Percentiles rank a stretch among this genome's conserved stretches.
phyloP scores from a whole-genome alignment of 768 basidiomycete species.

The Suillus clintonianus region DNA sequence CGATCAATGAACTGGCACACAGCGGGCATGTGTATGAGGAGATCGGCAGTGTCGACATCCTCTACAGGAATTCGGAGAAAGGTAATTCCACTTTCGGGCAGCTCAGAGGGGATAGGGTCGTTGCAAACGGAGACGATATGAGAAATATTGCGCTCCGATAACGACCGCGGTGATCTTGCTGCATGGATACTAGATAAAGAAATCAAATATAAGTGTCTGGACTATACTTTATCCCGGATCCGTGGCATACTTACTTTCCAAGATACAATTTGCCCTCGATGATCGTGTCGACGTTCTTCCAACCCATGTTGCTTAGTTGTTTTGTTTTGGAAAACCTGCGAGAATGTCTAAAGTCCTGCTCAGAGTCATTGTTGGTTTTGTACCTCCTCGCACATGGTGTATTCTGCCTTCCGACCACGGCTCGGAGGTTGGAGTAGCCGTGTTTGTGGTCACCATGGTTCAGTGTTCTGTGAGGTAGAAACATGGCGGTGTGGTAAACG shows the following conservation, averaged over 20 bases:
- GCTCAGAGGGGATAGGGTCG: conserved; percentile 71
- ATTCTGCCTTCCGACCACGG: conserved; percentile 20
- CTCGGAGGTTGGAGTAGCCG: conserved; percentile 35
- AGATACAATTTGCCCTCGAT: conserved; percentile 67
- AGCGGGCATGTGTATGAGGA: conserved; percentile 64
- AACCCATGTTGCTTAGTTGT: conserved; percentile 36
- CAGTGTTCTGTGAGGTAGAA: conserved; percentile 17
- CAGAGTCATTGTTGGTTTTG: conserved; percentile 35
- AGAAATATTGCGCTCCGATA: conserved; percentile 74
- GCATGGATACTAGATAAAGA: conserved; percentile 56
- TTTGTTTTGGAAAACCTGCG: conserved; percentile 28
- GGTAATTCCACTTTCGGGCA: conserved; percentile 65
- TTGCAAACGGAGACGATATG: conserved; percentile 79
- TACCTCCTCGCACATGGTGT: conserved; percentile 26
- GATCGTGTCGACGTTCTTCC: conserved; percentile 70
- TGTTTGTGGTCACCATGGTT: conserved; percentile 16
- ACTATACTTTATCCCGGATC: conserved; percentile 14
- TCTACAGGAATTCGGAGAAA: conserved; percentile 74
- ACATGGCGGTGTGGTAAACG: conserved; percentile 34
- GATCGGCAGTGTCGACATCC: conserved; percentile 69
- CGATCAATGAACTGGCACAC: conserved; percentile 69
- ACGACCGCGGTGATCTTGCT: conserved; percentile 68
- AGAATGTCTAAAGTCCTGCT: conserved; percentile 19
- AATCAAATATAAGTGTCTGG: conserved; percentile 4
- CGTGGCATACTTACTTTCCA: conserved; percentile 62